phyloP scores from a whole-genome alignment of 2,329 filamentous ascomycete species.

The Microdochium trichocladiopsis region DNA sequence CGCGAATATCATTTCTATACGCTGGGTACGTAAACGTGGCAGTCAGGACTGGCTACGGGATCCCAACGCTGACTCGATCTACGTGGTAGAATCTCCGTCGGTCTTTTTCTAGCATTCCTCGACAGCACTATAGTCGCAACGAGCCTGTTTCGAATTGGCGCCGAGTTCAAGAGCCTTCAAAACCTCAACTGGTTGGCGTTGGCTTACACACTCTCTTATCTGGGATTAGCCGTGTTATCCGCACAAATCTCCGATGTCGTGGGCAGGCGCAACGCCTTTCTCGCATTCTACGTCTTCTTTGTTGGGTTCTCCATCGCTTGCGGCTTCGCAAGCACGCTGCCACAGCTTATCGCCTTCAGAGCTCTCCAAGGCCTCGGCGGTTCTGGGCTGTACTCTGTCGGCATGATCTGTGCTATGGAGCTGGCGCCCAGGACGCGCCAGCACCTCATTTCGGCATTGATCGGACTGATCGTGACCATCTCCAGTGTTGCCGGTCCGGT shows the following conservation, averaged over 20 bases:
- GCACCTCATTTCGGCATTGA: constrained; percentile 35
- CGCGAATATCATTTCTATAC: not conserved
- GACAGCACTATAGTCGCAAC: constrained; percentile 55
- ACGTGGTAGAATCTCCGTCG: constrained; percentile 34
- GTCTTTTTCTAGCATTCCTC: constrained; percentile 51
- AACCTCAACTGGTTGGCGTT: constrained; percentile 47
- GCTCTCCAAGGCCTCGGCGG: constrained; percentile 45
- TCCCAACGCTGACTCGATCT: not conserved
- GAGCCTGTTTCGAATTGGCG: constrained; percentile 46
- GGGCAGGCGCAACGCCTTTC: constrained; percentile 44
- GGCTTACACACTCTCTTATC: constrained; percentile 47
- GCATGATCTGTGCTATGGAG: constrained; percentile 48
- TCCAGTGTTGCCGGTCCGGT: constrained; percentile 45
- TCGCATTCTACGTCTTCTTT: constrained; percentile 44
- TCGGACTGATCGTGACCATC: constrained; percentile 40
- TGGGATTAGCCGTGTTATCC: constrained; percentile 49
- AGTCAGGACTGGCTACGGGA: not conserved
- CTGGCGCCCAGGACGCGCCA: constrained; percentile 31
- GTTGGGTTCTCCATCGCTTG: constrained; percentile 49
- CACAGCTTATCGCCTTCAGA: constrained; percentile 41
- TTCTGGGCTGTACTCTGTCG: constrained; percentile 46
- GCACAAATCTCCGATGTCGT: constrained; percentile 47
- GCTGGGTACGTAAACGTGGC: not conserved
- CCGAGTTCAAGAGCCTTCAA: constrained; percentile 37
- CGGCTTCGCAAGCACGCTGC: constrained; percentile 34